Conservation (phyloP, 306 rosid genomes). For the Lathyrus aphaca region DNA sequence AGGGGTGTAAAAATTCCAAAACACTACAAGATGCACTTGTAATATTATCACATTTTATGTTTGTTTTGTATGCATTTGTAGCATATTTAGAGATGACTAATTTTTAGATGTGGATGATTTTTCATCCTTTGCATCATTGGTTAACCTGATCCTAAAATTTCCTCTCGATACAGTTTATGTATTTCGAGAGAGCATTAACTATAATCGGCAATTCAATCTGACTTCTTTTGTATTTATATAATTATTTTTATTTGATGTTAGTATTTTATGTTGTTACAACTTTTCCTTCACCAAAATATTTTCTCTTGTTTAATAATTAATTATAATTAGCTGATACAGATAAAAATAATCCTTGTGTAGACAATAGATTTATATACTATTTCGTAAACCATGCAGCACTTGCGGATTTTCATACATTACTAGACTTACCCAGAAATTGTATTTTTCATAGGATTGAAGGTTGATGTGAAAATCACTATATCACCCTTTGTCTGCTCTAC, state of each 20-base stretch:
- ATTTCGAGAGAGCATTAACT: too few relatives aligned
- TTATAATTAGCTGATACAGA: neutral
- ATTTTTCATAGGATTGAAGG: slow-evolving; percentile 96
- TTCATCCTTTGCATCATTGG: neutral
- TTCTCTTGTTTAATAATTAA: neutral
- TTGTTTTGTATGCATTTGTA: neutral
- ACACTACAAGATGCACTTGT: neutral
- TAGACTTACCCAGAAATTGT: slow-evolving; percentile 85
- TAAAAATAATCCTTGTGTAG: neutral
- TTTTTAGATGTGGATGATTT: too few relatives aligned
- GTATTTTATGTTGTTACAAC: neutral
- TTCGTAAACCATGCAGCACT: neutral
- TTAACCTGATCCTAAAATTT: neutral
- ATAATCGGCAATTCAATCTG: too few relatives aligned
- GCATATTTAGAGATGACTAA: neutral
- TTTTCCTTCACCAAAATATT: neutral
- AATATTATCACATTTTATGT: neutral
- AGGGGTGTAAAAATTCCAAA: slow-evolving; percentile 37
- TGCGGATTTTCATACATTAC: neutral
- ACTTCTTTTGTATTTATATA: neutral
- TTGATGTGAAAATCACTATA: slow-evolving; percentile 74
- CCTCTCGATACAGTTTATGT: neutral
- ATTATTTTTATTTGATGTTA: neutral
- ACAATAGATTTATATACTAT: neutral
- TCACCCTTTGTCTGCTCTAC: slow-evolving; percentile 75